These are phyloP conservation scores for Cladosporium sp. DNA, from an alignment of 2,329 filamentous ascomycete genomes.

Conservation along the genomic window DNA sequence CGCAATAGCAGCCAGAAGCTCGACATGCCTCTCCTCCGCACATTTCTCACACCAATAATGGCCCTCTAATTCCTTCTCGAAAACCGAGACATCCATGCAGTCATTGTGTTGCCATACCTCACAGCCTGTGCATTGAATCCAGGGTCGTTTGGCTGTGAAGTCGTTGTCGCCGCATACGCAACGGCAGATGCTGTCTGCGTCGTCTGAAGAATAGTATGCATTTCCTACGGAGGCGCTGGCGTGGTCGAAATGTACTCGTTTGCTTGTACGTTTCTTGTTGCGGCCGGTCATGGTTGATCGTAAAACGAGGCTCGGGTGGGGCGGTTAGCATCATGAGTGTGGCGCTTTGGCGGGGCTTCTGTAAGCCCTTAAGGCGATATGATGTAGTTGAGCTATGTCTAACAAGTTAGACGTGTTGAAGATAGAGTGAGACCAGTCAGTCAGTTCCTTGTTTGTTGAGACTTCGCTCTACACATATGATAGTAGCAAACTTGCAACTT, in stretches of 20 bases:
- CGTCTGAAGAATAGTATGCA: slow-evolving; percentile 39
- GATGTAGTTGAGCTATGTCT: no score
- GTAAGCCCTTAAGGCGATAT: no score
- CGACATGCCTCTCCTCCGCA: slow-evolving; percentile 74
- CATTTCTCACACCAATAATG: slow-evolving; percentile 93
- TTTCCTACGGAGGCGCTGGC: not conserved
- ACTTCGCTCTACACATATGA: no score
- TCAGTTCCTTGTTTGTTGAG: no score
- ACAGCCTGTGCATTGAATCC: slow-evolving; percentile 94
- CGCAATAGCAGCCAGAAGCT: slow-evolving; percentile 71
- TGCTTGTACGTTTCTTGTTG: not conserved
- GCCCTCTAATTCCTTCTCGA: slow-evolving; percentile 65
- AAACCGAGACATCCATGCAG: slow-evolving; percentile 82
- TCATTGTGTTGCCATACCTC: slow-evolving; percentile 96
- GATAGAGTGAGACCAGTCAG: no score
- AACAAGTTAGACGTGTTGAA: no score
- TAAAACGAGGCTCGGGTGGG: no score
- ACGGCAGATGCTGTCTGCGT: slow-evolving; percentile 62
- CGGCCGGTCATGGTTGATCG: no score
- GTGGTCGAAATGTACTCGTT: not conserved
- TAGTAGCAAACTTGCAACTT: no score
- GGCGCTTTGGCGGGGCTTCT: no score
- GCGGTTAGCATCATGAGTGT: no score
- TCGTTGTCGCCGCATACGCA: slow-evolving; percentile 91
- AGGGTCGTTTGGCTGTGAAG: slow-evolving; percentile 80